A percentile compares a stretch with the other conserved stretches of the same genome.
Conservation (phyloP, 139 green algal genomes). For the Chlamydomonas sp. region DNA sequence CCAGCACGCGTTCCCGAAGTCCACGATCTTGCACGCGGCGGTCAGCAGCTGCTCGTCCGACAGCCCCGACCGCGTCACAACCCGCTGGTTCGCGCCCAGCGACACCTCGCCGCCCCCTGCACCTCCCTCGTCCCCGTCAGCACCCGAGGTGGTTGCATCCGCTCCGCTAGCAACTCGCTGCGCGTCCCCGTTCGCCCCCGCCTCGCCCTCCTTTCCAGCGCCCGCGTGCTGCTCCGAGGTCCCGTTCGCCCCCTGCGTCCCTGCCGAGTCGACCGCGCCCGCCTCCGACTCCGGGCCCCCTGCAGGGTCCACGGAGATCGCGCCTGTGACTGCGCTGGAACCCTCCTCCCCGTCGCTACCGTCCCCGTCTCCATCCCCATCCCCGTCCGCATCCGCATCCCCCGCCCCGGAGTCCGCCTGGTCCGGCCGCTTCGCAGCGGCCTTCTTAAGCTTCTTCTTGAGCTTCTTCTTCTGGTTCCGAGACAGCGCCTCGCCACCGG, state of each 20-base stretch:
- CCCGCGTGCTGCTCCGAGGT: neutral
- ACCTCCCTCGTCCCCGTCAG: neutral
- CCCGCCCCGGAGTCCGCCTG: slow-evolving; percentile 12
- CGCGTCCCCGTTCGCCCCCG: neutral
- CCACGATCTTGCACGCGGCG: slow-evolving; percentile 88
- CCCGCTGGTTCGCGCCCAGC: neutral
- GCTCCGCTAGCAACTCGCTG: slow-evolving; percentile 31
- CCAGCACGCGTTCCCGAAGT: slow-evolving; percentile 99
- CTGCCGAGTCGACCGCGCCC: neutral
- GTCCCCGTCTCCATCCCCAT: neutral
- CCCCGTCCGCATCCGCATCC: neutral
- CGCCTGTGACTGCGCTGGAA: neutral
- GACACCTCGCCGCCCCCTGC: neutral
- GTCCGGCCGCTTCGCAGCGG: slow-evolving; percentile 40
- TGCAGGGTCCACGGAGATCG: neutral
- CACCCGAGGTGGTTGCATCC: slow-evolving; percentile 3
- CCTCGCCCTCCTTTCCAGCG: neutral
- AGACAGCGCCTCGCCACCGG: slow-evolving; percentile 58
- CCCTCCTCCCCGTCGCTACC: slow-evolving; percentile 27
- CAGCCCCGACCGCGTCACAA: slow-evolving; percentile 45
- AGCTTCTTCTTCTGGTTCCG: slow-evolving; percentile 95
- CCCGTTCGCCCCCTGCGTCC: neutral
- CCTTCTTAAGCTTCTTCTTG: slow-evolving; percentile 85
- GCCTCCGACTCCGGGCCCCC: neutral
- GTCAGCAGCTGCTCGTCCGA: slow-evolving; percentile 58